Base-by-base conservation (phyloP, 371 early-diverging fungal genomes). In the Mortierella sp. region DNA sequence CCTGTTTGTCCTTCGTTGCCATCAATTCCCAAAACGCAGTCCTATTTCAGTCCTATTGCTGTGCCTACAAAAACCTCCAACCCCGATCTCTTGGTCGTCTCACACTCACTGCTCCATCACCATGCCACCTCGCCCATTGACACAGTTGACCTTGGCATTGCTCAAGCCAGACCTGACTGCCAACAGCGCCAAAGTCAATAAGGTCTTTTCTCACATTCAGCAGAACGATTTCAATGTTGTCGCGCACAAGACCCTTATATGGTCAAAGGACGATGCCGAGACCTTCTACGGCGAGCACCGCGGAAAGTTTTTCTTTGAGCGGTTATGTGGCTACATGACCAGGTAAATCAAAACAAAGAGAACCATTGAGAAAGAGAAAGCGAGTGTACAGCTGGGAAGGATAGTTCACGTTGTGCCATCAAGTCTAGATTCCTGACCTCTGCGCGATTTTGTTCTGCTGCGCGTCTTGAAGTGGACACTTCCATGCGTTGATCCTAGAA, bases 111-210 rank as follows among this genome's bases (percentile, higher is more conserved):
- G 60, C 42, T 55, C 45, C 44, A 74, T 45, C n/a, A 7, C 63
- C 21, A 86, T 86, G 87, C 76, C 82, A 42, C 78, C 80, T 55
- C 88, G 83, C 28, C 82, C 82, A 71, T 80, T 80, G 26, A 74
- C 79, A 28, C 91, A 94, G 58, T 77, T 93, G 13, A 96, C 96
- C 3, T 88, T 96, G 72, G 96, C 95, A 5, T 80, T 96, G 60
- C 84, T 96, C 68, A 96, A 96, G 79, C 96, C 96, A 13, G 96
- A 96, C 83, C 88, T 96, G 65, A 92, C 92, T 73, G 94, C 95
- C 11, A 91, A 95, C 84, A 89, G 92, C 11, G 28, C 34, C 28
- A 76, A 84, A 45, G 78, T 89, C 7, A 16, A 24, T 13, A 70
- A 57, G 58, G 88, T 91, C 8, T 65, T 89, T 47, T 28, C 65